Percentiles rank a stretch among this genome's conserved stretches.
phyloP scores from a whole-genome alignment of 1,284 basidiomycete genomes.

The Rhodotorula sp. region DNA sequence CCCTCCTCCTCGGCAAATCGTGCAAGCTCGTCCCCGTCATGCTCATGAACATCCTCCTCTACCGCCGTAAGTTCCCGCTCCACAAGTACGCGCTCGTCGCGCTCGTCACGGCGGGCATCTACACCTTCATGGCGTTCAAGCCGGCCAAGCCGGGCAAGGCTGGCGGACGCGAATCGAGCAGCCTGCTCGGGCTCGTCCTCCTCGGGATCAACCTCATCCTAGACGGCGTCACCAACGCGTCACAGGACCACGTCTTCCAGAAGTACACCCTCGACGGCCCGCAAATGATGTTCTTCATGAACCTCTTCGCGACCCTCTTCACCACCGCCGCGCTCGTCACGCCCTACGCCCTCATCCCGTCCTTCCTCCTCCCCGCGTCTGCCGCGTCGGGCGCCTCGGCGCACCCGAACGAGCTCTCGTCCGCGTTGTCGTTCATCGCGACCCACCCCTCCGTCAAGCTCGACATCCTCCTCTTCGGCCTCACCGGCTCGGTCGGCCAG shows the following conservation, averaged over 20 bases:
- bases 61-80: slow-evolving; percentile 75
- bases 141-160: slow-evolving; percentile 45
- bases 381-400: slow-evolving; percentile 67
- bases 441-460: slow-evolving; percentile 74
- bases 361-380: slow-evolving; percentile 56
- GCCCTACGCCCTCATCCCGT: slow-evolving; percentile 46
- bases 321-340: slow-evolving; percentile 42
- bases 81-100: slow-evolving; percentile 84
- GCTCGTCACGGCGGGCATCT: slow-evolving; percentile 89
- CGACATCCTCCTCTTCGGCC: slow-evolving; percentile 80
- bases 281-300: slow-evolving; percentile 99
- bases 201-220: slow-evolving; percentile 82
- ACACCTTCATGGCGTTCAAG: slow-evolving; percentile 85
- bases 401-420: slow-evolving; percentile 65
- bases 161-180: slow-evolving; percentile 46
- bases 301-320: slow-evolving; percentile 74
- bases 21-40: slow-evolving; percentile 97
- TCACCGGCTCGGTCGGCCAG: slow-evolving; percentile 91
- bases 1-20: slow-evolving; percentile 97
- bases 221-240: slow-evolving; percentile 95
- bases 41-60: slow-evolving; percentile 83
- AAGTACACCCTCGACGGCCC: slow-evolving; percentile 78
- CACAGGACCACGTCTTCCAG: slow-evolving; percentile 94
- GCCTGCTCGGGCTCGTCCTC: slow-evolving; percentile 67
- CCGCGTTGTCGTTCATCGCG: slow-evolving; percentile 72